phyloP scores from a whole-genome alignment of 2,329 filamentous ascomycete genomes.

The Aurifilum marmelostoma region DNA sequence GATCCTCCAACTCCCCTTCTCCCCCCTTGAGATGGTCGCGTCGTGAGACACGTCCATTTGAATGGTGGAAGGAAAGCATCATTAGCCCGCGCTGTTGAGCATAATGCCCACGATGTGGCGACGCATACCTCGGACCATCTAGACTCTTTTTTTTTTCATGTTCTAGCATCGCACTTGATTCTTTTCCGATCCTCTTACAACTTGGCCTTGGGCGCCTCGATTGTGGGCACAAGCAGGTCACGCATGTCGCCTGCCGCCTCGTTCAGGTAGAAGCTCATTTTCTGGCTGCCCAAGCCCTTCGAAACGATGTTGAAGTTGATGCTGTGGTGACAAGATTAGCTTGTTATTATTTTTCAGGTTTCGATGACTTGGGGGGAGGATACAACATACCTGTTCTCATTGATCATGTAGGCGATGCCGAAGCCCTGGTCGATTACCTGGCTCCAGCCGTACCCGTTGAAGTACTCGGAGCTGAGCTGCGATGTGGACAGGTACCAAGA shows the following conservation, averaged over 20 bases:
- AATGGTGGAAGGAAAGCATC: neutral
- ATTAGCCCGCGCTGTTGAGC: neutral
- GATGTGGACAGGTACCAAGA: constrained; percentile 90
- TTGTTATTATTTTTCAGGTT: neutral
- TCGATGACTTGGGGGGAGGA: neutral
- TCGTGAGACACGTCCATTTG: neutral
- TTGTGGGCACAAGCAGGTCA: constrained; percentile 79
- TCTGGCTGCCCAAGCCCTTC: constrained; percentile 86
- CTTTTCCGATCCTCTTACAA: constrained; percentile 52
- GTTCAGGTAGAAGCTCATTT: constrained; percentile 95
- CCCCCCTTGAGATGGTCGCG: neutral
- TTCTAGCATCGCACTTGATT: neutral
- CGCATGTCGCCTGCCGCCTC: constrained; percentile 91
- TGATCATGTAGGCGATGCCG: constrained; percentile 99
- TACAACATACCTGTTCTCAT: constrained; percentile 79
- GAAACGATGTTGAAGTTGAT: constrained; percentile 98
- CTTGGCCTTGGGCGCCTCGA: constrained; percentile 84
- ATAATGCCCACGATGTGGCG: neutral
- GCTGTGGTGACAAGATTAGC: constrained; percentile 48
- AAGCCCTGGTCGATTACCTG: constrained; percentile 96
- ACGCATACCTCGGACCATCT: neutral
- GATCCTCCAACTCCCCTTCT: neutral
- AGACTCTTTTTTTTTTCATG: neutral
- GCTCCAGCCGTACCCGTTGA: constrained; percentile 98
- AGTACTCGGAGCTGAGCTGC: constrained; percentile 94